Base-by-base conservation (phyloP, 2,329 filamentous ascomycete species). In the Penicillium sp. region DNA sequence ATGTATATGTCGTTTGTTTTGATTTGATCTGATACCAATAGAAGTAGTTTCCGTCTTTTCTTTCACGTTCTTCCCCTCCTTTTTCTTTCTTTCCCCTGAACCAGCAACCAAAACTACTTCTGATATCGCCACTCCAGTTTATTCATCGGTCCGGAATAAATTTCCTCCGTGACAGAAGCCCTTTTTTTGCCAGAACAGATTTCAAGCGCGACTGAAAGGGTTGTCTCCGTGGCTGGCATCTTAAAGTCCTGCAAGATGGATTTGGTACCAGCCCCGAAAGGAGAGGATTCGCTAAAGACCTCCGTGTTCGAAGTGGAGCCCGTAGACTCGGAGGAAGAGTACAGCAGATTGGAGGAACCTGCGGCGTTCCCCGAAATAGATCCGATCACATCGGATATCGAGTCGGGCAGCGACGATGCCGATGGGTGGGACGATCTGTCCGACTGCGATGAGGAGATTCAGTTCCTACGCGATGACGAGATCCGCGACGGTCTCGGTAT, bases 341-440 rank as follows among this genome's bases (percentile, higher is more conserved):
- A 42, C 55, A 57, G 53, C 55, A 57, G 53, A 48, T 54, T 53
- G 36, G 55, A 56, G 39, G 53, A 59, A 44, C 53, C 62, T 45
- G 53, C 59, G 45, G 66, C 63, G 52, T 58, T 55, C 31, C 52
- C 58, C 44, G 59, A 64, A 46, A 49, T 66, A 45, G 61, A 65
- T 47, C 60, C 60, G 22, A 64, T 68, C 47, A 62, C 66, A 41
- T 70, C 67, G 12, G 65, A 70, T 29, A 63, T 62, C 41, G 67
- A 69, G 48, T 61, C 63, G 8, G 63, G 68, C 33, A 68, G 69
- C 49, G 68, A 70, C 46, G 64, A 60, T 49, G 65, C 64, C 31
- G 70, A 71, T 28, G 63, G 77, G 11, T 85, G 81, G 82, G 83
- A 85, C 59, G 79, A 77, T 5, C 79, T 84, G 56, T 86, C 82